A percentile compares a stretch with the other conserved stretches of the same genome.
phyloP scores from a whole-genome alignment of 2,329 filamentous ascomycete genomes.

The Pseudocercospora ulei region DNA sequence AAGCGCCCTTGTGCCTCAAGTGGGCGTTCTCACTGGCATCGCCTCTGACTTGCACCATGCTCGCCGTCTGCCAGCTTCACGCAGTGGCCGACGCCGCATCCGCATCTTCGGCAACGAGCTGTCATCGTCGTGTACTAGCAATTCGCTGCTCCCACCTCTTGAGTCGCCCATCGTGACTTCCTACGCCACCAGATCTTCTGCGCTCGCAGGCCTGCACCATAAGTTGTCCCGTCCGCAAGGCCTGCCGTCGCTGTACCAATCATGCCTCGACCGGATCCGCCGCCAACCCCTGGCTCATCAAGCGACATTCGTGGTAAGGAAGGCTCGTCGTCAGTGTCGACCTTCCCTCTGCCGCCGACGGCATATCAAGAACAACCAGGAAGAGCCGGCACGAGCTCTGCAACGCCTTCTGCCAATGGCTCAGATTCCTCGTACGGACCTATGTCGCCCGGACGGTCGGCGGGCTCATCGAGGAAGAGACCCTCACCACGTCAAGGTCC shows the following conservation, averaged over 20 bases:
- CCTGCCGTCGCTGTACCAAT: conserved; percentile 33
- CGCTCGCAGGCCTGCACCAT: conserved; percentile 23
- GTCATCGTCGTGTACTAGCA: conserved; percentile 6
- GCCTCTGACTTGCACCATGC: conserved; percentile 9
- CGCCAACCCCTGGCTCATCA: conserved; percentile 69
- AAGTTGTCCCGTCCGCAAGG: conserved; percentile 9
- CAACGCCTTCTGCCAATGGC: conserved; percentile 42
- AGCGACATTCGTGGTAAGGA: conserved; percentile 67
- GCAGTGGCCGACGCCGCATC: conserved; percentile 6
- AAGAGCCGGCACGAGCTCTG: conserved; percentile 42
- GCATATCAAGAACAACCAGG: conserved; percentile 46
- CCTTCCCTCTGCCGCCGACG: conserved; percentile 68
- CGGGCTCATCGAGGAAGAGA: conserved; percentile 32
- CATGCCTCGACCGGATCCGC: conserved; percentile 59
- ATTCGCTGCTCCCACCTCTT: conserved; percentile 1
- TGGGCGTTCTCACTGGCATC: conserved; percentile 9
- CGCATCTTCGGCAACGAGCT: conserved; percentile 4
- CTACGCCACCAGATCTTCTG: conserved; percentile 27
- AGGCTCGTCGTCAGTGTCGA: conserved; percentile 53
- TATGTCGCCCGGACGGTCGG: conserved; percentile 39
- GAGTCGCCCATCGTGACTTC: conserved; percentile 27
- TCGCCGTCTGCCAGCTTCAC: conserved; percentile 9
- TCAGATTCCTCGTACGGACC: conserved; percentile 47
- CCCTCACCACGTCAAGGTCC: conserved; percentile 21
- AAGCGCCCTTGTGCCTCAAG: no score